These are phyloP conservation scores for Kodamaea lidongshanica DNA, from an alignment of 805 yeast species.

Conservation along the genomic window DNA sequence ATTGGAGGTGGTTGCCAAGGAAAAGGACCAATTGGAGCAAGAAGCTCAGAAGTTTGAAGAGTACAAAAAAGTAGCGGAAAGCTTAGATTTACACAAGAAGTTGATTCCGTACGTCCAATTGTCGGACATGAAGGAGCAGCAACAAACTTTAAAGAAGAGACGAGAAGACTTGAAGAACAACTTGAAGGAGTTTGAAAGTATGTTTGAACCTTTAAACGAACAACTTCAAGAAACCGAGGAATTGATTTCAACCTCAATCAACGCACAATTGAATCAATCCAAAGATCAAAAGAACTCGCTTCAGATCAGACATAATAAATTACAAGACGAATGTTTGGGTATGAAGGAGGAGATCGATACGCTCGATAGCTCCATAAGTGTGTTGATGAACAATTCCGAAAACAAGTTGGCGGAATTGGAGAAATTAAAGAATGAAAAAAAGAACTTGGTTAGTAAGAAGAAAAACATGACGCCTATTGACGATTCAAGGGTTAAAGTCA, in stretches of 20 bases:
- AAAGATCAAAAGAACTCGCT: constrained; percentile 9
- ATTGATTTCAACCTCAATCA: constrained; percentile 1
- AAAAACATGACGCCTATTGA: constrained; percentile 22
- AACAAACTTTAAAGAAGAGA: constrained; percentile 26
- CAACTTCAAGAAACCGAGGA: constrained; percentile 5
- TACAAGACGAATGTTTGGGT: constrained; percentile 4
- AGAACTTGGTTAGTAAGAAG: constrained; percentile 16
- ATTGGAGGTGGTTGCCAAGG: constrained; percentile 28
- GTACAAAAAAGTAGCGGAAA: constrained; percentile 40
- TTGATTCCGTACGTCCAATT: constrained; percentile 37
- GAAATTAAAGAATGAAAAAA: constrained; percentile 7
- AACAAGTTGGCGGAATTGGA: constrained; percentile 11
- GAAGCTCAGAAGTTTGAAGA: constrained; percentile 44
- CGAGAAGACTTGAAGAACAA: constrained; percentile 31
- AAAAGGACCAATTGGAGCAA: constrained; percentile 35
- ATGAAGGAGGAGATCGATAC: constrained; percentile 17
- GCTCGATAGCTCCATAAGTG: constrained; percentile 10
- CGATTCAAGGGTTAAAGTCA: too few relatives aligned
- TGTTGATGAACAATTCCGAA: constrained; percentile 8
- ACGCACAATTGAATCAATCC: neutral
- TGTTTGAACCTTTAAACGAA: constrained; percentile 19
- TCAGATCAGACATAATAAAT: constrained; percentile 12
- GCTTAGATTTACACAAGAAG: constrained; percentile 31
- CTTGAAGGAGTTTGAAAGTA: constrained; percentile 20
- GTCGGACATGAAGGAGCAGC: constrained; percentile 30